Evolutionary conservation across 1,139 yeast genomes (phyloP).

Genomic region (Zygosaccharomyces sapae): DNA sequence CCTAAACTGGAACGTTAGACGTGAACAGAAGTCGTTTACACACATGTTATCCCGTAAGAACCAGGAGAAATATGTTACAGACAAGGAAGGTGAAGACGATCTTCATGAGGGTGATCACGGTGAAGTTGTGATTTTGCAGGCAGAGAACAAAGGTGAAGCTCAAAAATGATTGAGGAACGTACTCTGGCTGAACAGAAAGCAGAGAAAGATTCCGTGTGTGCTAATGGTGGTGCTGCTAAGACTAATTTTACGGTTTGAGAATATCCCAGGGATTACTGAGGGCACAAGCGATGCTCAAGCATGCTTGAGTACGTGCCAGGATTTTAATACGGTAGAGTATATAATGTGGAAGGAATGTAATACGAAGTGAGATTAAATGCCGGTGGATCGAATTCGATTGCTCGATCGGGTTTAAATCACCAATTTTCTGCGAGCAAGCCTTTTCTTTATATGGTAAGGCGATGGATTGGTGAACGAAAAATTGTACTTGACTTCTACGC

Average conservation of each 20-base stretch:
- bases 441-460: conserved; percentile 5
- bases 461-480: conserved; percentile 7
- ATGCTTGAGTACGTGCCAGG: too few relatives aligned
- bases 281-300: too few relatives aligned
- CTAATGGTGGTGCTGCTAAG: not conserved
- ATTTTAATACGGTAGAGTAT: too few relatives aligned
- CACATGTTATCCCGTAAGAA: conserved; percentile 34
- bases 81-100: conserved; percentile 11
- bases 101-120: conserved; percentile 13
- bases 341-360: not conserved
- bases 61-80: conserved; percentile 27
- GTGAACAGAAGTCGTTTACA: conserved; percentile 71
- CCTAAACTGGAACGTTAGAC: conserved; percentile 81
- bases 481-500: not conserved
- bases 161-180: conserved; percentile 50
- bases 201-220: not conserved
- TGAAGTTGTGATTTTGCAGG: conserved; percentile 19
- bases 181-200: too few relatives aligned
- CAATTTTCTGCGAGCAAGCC: not conserved
- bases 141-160: conserved; percentile 9
- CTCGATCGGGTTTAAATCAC: conserved; percentile 3
- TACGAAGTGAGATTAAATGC: not conserved
- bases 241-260: not conserved
- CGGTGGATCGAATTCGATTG: not conserved
- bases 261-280: too few relatives aligned